Evolutionary conservation across 768 basidiomycete genomes (phyloP), one percentile per base, ranked within the genome.

Genomic region (Trametes coccinea): DNA sequence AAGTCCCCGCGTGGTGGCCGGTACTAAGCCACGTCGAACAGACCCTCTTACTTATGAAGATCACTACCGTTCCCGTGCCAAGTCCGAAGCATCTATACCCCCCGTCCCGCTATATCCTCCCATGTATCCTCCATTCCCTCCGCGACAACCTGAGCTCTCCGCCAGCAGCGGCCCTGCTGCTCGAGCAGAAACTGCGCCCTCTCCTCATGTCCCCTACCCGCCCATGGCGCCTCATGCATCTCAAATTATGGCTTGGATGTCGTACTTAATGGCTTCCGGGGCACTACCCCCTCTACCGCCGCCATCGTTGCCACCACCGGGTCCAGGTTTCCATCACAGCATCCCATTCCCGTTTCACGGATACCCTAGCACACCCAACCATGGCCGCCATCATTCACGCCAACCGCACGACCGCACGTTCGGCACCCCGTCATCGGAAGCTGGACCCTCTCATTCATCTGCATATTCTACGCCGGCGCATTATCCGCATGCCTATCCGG

Each of bases 381-480:
- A 67, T 61, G 50, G 55, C n/a, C 41, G 53, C 22, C 54, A 60
- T n/a, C 66, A 27, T 3, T 40, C 47, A 3, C 40, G 29, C 13
- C 37, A 46, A 2, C 33, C 45, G 53, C 69, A n/a, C 14, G 14
- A 43, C 41, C 13, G 33, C 59, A 67, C 4, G 71, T 73, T 30
- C 69, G 66, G 62, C 73, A 73, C 75, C 59, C 68, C 73, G 43
- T 52, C 71, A 22, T 62, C 71, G 56, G 60, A 71, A 69, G 62
- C 72, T 40, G 55, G 67, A 49, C 37, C 66, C 27, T 63, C 61
- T 34, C 58, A 68, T 8, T 51, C 61, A n/a, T 62, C 69, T 3
- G 31, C 71, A 29, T 77, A 75, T 55, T 69, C 72, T 2, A 79
- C 78, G 3, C 79, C 81, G 2, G 75, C 71, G 5, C 70, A 59